phyloP scores from a whole-genome alignment of 176 grass and related monocot genomes.

The Triticum timopheevii region DNA sequence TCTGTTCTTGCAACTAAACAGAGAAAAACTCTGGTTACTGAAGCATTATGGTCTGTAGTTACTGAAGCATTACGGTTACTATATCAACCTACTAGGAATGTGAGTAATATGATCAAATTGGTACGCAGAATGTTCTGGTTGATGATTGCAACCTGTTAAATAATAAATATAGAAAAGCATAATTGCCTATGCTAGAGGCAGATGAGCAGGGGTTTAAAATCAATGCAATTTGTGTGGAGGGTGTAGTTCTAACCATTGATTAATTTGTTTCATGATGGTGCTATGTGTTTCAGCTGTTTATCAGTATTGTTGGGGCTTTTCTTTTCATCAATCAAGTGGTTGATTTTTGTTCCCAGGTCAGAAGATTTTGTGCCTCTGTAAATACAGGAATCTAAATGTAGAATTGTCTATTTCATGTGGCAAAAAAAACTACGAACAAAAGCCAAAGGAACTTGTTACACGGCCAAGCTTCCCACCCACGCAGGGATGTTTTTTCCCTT shows the following conservation, averaged over 20 bases:
- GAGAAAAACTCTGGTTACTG: background rate
- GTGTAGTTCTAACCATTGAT: background rate
- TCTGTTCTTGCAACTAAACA: background rate
- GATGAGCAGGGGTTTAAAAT: background rate
- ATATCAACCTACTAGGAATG: background rate
- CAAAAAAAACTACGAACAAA: no score
- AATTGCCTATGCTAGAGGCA: background rate
- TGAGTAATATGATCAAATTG: background rate
- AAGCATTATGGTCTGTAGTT: background rate
- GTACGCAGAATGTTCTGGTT: background rate
- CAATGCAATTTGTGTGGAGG: background rate
- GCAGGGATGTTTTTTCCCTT: no score
- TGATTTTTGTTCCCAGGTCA: no score
- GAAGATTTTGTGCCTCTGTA: no score
- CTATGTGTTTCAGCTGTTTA: background rate
- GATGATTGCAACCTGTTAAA: background rate
- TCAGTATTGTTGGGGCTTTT: background rate
- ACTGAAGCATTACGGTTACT: background rate
- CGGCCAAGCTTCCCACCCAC: no score
- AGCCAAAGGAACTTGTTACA: no score
- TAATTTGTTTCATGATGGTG: background rate
- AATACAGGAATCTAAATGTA: no score
- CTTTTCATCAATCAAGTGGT: background rate
- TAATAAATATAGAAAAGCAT: background rate
- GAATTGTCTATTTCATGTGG: no score